These are phyloP conservation scores for Chaetomiaceae sp. DNA, from an alignment of 2,329 filamentous ascomycete species.

Conservation along the genomic window DNA sequence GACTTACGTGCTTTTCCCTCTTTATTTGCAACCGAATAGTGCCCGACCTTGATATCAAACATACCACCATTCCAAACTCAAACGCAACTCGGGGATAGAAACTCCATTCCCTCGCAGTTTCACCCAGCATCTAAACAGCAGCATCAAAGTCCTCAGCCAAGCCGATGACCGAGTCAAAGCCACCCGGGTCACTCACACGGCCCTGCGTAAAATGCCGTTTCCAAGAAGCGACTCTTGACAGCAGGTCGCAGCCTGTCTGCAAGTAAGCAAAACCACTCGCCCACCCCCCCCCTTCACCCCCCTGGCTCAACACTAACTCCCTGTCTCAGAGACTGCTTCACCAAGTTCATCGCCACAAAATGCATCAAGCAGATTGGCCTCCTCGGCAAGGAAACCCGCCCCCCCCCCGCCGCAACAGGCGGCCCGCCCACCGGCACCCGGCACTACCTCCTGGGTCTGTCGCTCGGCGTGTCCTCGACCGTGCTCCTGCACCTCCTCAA, in stretches of 20 bases:
- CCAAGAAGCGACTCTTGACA: slow-evolving; percentile 45
- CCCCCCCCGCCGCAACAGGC: slow-evolving; percentile 17
- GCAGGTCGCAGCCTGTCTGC: slow-evolving; percentile 58
- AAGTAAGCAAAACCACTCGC: slow-evolving; percentile 38
- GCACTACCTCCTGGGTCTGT: slow-evolving; percentile 70
- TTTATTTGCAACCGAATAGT: no score
- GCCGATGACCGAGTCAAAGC: slow-evolving; percentile 16
- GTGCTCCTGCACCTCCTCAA: slow-evolving; percentile 73
- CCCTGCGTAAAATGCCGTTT: slow-evolving; percentile 55
- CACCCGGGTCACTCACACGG: slow-evolving; percentile 16
- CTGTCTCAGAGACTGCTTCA: slow-evolving; percentile 63
- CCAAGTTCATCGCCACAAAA: slow-evolving; percentile 72
- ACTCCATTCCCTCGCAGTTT: no score
- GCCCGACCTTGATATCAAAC: no score
- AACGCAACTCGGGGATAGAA: no score
- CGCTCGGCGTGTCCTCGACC: slow-evolving; percentile 76
- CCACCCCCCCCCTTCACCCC: background rate
- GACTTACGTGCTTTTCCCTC: no score
- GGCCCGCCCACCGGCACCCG: slow-evolving; percentile 32
- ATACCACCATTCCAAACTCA: no score
- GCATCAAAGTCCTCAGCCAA: background rate
- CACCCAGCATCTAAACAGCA: no score
- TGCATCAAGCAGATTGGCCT: slow-evolving; percentile 65
- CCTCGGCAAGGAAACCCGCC: slow-evolving; percentile 46
- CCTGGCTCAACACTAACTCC: background rate